Base-by-base conservation (phyloP, 192 early-diverging fungal species). In the Physocladia obscura region DNA sequence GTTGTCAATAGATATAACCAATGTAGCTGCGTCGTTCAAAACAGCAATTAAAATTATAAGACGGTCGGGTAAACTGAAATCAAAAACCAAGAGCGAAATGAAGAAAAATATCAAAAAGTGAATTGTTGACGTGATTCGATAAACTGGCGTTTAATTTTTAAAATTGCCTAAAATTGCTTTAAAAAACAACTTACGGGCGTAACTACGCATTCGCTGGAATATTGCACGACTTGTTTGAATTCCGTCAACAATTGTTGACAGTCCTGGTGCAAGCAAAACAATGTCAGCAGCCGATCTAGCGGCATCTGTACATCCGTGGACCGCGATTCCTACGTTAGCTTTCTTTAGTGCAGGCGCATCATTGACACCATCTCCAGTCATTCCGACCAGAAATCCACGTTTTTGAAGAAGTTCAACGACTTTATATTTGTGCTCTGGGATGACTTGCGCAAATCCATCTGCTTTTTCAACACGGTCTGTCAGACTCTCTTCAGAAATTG, bases 311-410 rank as follows among this genome's bases (percentile, higher is more conserved):
- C 94, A 93, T 61, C 92, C 93, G 50, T 94, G 88, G 51, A 98
- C 93, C 47, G 95, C 95, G 79, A 98, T 98, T 67, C 96, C 96
- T 59, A 98, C 94, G 74, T 96, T 91, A 62, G 94, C 94, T 85
- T 96, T 96, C 82, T 97, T 97, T 29, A 98, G 81, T 21, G 96
- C 96, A 13, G 96, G 96, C 17, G 96, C 96, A 78, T 98, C 96
- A 76, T 98, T 98, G 52, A 95, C 93, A 79, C 94, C 94, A 80
- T 95, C 95, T 74, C 96, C 96, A 39, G 95, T 97, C 95, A 98
- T 97, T 73, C 92, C 94, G 40, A 93, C 92, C n/a, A 94, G 80
- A 77, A 91, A 89, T 48, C 90, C 93, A 67, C 87, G 84, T 62
- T 93, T 90, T 81, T 98, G 94, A 55, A 98, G 80, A 36, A 95